Conservation (phyloP, 768 basidiomycete species). For the Gyrodon lividus region DNA sequence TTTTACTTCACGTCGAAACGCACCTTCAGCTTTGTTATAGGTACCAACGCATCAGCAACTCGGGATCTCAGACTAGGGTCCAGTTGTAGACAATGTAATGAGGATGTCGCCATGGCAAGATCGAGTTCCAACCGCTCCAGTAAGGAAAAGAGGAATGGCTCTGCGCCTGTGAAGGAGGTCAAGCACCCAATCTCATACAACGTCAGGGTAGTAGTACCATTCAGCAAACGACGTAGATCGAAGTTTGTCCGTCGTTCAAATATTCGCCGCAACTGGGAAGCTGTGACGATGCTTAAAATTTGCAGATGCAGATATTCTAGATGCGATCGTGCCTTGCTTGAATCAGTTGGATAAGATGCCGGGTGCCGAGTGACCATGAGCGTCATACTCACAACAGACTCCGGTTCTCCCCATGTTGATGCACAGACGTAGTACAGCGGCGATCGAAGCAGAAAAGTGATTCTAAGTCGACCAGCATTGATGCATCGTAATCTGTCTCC, state of each 20-base stretch:
- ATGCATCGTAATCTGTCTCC: constrained; percentile 84
- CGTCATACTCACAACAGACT: constrained; percentile 75
- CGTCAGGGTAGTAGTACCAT: constrained; percentile 42
- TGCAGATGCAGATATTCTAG: constrained; percentile 95
- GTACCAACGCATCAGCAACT: constrained; percentile 79
- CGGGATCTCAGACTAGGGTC: constrained; percentile 67
- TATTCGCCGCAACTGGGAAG: constrained; percentile 76
- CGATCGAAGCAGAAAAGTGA: constrained; percentile 81
- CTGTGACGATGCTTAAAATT: constrained; percentile 87
- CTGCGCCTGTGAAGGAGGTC: constrained; percentile 58
- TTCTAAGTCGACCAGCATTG: constrained; percentile 76
- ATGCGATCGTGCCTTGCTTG: constrained; percentile 87
- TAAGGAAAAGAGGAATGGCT: constrained; percentile 74
- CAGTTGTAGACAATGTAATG: constrained; percentile 76
- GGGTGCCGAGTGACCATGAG: not conserved
- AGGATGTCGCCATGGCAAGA: constrained; percentile 78
- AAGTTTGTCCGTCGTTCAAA: constrained; percentile 92
- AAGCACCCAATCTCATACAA: not conserved
- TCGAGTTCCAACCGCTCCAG: constrained; percentile 72
- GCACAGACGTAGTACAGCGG: constrained; percentile 92
- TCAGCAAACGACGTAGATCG: constrained; percentile 74
- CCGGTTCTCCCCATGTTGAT: constrained; percentile 94
- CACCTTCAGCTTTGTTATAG: constrained; percentile 78
- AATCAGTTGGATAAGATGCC: constrained; percentile 37
- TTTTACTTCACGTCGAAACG: not conserved